These are phyloP conservation scores for Fraxinus albicans DNA, from an alignment of 305 asterid species.

Conservation along the genomic window DNA sequence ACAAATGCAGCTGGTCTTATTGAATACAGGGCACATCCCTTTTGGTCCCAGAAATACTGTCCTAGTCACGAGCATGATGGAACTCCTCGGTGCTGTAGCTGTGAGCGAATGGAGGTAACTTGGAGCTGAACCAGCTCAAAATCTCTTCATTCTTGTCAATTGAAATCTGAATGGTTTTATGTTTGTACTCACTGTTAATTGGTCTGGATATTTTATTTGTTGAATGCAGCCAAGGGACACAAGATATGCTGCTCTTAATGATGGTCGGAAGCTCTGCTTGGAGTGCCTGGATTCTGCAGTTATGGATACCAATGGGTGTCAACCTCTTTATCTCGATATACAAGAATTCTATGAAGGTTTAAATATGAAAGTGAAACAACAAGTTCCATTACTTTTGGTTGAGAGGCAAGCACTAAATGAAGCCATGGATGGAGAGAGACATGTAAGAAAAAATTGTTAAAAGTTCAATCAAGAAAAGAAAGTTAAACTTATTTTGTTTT, in stretches of 20 bases:
- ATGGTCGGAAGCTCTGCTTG: slow-evolving; percentile 56
- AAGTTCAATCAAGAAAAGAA: background rate
- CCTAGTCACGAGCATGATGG: slow-evolving; percentile 94
- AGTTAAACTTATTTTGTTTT: background rate
- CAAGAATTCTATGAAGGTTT: slow-evolving; percentile 51
- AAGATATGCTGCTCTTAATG: slow-evolving; percentile 45
- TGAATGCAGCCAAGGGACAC: slow-evolving; percentile 45
- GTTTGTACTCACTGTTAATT: background rate
- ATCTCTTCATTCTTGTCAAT: background rate
- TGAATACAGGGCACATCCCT: slow-evolving; percentile 95
- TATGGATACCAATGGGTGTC: slow-evolving; percentile 52
- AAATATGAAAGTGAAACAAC: slow-evolving; percentile 56
- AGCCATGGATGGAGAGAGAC: slow-evolving; percentile 61
- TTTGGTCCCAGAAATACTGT: slow-evolving; percentile 97
- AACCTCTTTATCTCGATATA: slow-evolving; percentile 54
- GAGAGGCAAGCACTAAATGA: slow-evolving; percentile 59
- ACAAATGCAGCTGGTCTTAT: slow-evolving; percentile 85
- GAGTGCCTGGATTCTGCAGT: slow-evolving; percentile 58
- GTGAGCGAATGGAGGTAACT: slow-evolving; percentile 94
- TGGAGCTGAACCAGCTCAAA: slow-evolving; percentile 1
- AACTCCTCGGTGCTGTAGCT: slow-evolving; percentile 96
- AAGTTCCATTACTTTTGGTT: slow-evolving; percentile 54
- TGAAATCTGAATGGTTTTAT: background rate
- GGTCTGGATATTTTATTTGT: background rate
- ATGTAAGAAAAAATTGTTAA: slow-evolving; percentile 28